Base-by-base conservation (phyloP, 2,329 filamentous ascomycete genomes). In the Dactylonectria macrodidyma region DNA sequence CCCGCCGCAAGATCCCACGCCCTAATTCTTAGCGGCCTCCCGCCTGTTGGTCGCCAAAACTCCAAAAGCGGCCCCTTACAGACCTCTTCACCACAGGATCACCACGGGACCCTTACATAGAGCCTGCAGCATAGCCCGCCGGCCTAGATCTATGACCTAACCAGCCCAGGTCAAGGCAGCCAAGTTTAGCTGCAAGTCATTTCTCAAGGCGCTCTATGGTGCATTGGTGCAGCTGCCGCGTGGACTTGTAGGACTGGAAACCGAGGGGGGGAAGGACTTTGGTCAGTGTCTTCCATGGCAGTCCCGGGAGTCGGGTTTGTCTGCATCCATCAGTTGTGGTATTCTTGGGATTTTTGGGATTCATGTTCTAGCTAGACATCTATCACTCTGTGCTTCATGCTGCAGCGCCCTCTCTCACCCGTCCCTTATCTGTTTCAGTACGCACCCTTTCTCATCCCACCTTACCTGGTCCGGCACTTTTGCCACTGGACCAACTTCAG, bases 1-100 rank as follows among this genome's bases (percentile, higher is more conserved):
- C 46, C 66, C 54, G 66, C 52, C 52, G 14, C 26, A 30, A 44
- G 50, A 14, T 46, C 19, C n/a, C 30, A 11, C 47, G 16, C 26
- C 48, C 7, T 30, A 36, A 36, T 52, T 60, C n/a, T 56, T 30
- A 65, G 52, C 62, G 66, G 66, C 62, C 66, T 68, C 66, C 62
- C 61, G 36, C 24, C 47, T 34, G 44, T 47, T 36, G 48, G 44
- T 50, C 30, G 33, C 24, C 24, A 41, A 48, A 52, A 34, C 51
- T 57, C 51, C 16, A 46, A 19, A 22, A 54, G 30, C 41, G 50
- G 19, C 14, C 30, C 19, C 34, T 10, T 19, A 7, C 26, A 7
- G 26, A 4, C 26, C 26, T 30, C 26, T 30, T 30, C 26, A 30
- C 26, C 26, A 30, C 26, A 30, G 26, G 26, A 30, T 34, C 34